phyloP scores from a whole-genome alignment of 306 rosid genomes.

The Cucurbita argyrosperma region DNA sequence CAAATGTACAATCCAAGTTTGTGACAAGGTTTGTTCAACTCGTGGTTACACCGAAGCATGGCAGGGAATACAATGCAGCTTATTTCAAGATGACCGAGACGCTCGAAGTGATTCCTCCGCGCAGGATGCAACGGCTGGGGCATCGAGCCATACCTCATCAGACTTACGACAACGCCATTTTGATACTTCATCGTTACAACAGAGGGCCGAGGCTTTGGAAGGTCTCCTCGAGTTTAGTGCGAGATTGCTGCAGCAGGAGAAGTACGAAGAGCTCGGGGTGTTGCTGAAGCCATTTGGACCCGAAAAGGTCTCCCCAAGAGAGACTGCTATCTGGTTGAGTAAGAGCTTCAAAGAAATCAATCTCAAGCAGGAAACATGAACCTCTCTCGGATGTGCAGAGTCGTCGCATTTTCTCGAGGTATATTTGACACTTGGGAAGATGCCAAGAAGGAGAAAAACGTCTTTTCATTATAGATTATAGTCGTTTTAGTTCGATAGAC shows the following conservation, averaged over 20 bases:
- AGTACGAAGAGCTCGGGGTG: conserved; percentile 93
- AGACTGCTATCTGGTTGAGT: conserved; percentile 97
- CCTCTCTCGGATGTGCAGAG: conserved; percentile 12
- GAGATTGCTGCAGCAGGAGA: conserved; percentile 68
- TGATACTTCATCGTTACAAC: conserved; percentile 66
- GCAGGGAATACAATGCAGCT: conserved; percentile 54
- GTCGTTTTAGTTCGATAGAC: not conserved
- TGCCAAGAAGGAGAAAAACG: conserved; percentile 2
- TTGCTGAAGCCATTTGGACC: conserved; percentile 94
- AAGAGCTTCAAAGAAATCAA: conserved; percentile 84
- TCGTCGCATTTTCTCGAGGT: conserved; percentile 14
- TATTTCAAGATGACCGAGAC: conserved; percentile 33
- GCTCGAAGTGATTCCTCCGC: conserved; percentile 54
- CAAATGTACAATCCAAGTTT: conserved; percentile 66
- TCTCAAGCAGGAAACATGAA: conserved; percentile 33
- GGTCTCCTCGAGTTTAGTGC: conserved; percentile 98
- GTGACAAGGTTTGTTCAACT: conserved; percentile 33
- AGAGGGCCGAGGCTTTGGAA: conserved; percentile 97
- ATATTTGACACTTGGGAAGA: conserved; percentile 25
- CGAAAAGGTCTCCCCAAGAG: conserved; percentile 88
- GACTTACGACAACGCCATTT: conserved; percentile 47
- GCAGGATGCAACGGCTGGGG: conserved; percentile 90
- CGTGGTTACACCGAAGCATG: conserved; percentile 33
- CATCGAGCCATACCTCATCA: conserved; percentile 76
- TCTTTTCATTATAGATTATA: conserved; percentile 6